Base-by-base conservation (phyloP, 306 rosid genomes). In the Vicia villosa region DNA sequence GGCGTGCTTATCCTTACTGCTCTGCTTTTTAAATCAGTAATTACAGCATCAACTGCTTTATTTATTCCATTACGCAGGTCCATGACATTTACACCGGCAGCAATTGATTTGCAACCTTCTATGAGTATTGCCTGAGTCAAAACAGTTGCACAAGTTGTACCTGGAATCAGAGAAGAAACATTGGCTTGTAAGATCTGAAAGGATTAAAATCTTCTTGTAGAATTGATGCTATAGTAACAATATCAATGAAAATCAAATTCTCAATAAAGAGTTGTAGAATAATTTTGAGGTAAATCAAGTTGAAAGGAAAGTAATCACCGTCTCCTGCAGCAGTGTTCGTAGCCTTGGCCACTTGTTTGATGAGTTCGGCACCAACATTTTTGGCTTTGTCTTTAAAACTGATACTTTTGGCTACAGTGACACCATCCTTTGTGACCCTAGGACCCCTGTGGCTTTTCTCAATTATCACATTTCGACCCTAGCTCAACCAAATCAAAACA, bases 111-210 rank as follows among this genome's bases (percentile, higher is more conserved):
- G 81, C 96, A 90, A 50, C 98, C 97, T 84, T 90, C 97, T 1
- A 51, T 80, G 61, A 94, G 97, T 79, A 94, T 88, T 66, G 98
- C 97, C 82, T 88, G 97, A 55, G 96, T 87, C 74, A 94, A 74
- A 77, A 94, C 92, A 58, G 97, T 88, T 50, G 98, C 97, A 87
- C 97, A 90, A 37, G 98, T 94, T 62, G 98, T 94, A 80, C 97
- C 98, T 94, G 87, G 52, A 79, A 75, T 32, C 65, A 81, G 42
- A 83, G 69, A 77, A 43, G 40, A 64, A 64, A 54, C 36, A 58
- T 8, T 41, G 72, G 10, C 61, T 28, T 28, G 66, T 68, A 56
- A 49, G 32, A 66, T 49, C 36, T 14, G 42, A 73, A 56, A 5
- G 38, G 11, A 56, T 42, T 68, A 57, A 13, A 24, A 34, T 15